A percentile compares a stretch with the other conserved stretches of the same genome.
phyloP scores from a whole-genome alignment of 768 basidiomycete species.

The Collybia mongolica region DNA sequence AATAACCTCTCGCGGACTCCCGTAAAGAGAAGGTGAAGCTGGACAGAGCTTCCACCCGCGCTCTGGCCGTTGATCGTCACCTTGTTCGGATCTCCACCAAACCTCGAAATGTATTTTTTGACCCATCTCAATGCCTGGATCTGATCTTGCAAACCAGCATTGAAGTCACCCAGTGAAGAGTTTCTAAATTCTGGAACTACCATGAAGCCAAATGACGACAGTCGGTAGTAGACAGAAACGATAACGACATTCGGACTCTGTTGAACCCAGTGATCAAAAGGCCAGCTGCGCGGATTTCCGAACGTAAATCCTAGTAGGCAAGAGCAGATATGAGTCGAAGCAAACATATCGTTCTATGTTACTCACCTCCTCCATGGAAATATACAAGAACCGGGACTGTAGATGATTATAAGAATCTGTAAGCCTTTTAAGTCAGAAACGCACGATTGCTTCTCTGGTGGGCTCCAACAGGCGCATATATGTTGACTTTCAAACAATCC shows the following conservation, averaged over 20 bases:
- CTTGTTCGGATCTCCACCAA: conserved; percentile 60
- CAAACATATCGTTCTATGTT: background rate
- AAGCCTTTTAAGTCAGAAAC: conserved; percentile 12
- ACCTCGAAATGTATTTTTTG: conserved; percentile 54
- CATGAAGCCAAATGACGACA: conserved; percentile 65
- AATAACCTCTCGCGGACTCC: conserved; percentile 42
- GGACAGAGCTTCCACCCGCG: conserved; percentile 54
- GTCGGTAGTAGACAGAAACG: conserved; percentile 66
- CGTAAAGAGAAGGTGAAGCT: conserved; percentile 52
- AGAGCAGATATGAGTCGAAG: background rate
- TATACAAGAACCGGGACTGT: conserved; percentile 47
- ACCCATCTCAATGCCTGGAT: conserved; percentile 65
- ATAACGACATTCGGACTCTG: conserved; percentile 62
- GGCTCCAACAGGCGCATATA: conserved; percentile 54
- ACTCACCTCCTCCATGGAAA: conserved; percentile 48
- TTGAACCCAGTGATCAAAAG: conserved; percentile 64
- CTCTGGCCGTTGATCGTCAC: conserved; percentile 66
- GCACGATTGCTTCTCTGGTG: conserved; percentile 45
- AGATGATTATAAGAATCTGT: background rate
- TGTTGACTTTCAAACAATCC: conserved; percentile 65
- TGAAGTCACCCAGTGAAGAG: conserved; percentile 26
- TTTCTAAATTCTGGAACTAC: conserved; percentile 45
- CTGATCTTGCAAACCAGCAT: conserved; percentile 42
- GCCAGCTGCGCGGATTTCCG: conserved; percentile 66
- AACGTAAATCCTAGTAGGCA: conserved; percentile 44